phyloP scores from a whole-genome alignment of 2,329 filamentous ascomycete genomes.

The Aspergillus sp. region DNA sequence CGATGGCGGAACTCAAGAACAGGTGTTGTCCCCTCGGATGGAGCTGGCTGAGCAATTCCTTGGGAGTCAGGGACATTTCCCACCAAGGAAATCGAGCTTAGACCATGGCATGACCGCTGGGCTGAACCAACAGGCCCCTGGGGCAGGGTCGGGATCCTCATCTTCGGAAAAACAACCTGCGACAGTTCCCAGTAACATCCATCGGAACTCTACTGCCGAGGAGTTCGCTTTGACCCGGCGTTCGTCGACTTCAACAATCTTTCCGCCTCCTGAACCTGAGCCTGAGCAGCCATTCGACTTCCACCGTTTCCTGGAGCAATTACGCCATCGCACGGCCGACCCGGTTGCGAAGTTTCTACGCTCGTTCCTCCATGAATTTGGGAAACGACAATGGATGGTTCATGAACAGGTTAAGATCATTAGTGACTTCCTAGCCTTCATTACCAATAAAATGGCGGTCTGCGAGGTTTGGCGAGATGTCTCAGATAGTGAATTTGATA shows the following conservation, averaged over 20 bases:
- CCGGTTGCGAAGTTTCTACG: slow-evolving; percentile 94
- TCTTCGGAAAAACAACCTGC: slow-evolving; percentile 23
- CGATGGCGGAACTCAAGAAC: slow-evolving; percentile 69
- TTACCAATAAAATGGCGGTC: slow-evolving; percentile 95
- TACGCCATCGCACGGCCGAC: slow-evolving; percentile 95
- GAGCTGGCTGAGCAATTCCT: slow-evolving; percentile 80
- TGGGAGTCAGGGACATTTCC: slow-evolving; percentile 66
- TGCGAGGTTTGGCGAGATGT: slow-evolving; percentile 97
- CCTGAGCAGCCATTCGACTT: slow-evolving; percentile 92
- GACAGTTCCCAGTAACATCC: slow-evolving; percentile 27
- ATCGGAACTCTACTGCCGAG: slow-evolving; percentile 24
- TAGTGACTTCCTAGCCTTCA: slow-evolving; percentile 92
- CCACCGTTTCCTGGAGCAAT: slow-evolving; percentile 91
- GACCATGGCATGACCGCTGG: slow-evolving; percentile 61
- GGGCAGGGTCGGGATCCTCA: slow-evolving; percentile 17
- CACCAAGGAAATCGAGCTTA: slow-evolving; percentile 81
- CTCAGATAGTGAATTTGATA: slow-evolving; percentile 96
- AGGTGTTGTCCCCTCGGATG: slow-evolving; percentile 88
- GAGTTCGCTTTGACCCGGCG: slow-evolving; percentile 28
- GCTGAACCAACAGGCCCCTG: slow-evolving; percentile 25
- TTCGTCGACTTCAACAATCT: slow-evolving; percentile 42
- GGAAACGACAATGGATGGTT: slow-evolving; percentile 98
- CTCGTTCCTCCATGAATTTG: slow-evolving; percentile 92
- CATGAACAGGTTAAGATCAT: slow-evolving; percentile 99
- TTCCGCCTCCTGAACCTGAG: slow-evolving; percentile 75